phyloP scores from a whole-genome alignment of 768 basidiomycete species.

The Leccinellum albellum region DNA sequence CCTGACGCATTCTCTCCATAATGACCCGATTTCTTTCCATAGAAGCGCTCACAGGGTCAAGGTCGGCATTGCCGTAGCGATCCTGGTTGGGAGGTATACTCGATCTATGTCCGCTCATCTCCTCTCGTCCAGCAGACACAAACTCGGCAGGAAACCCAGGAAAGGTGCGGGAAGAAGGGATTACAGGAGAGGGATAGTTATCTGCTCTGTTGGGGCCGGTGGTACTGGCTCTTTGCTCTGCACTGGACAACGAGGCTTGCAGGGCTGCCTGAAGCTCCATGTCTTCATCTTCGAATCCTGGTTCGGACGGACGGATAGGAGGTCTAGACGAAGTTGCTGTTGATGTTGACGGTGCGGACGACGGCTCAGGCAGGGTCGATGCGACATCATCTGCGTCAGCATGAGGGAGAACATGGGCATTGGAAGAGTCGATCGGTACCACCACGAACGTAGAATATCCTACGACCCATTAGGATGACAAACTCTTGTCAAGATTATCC shows the following conservation, averaged over 20 bases:
- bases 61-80: constrained; percentile 25
- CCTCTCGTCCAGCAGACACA: constrained; percentile 13
- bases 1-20: constrained; percentile 58
- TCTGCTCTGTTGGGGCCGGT: constrained; percentile 10
- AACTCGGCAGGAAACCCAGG: constrained; percentile 19
- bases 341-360: constrained; percentile 24
- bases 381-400: constrained; percentile 72
- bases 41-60: constrained; percentile 63
- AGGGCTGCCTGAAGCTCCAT: constrained; percentile 83
- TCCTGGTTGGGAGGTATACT: constrained; percentile 31
- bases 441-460: constrained; percentile 83
- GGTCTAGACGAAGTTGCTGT: constrained; percentile 10
- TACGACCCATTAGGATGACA: constrained; percentile 29
- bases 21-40: constrained; percentile 59
- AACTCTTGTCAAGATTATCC: background rate
- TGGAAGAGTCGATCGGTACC: constrained; percentile 54
- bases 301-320: constrained; percentile 7
- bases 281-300: constrained; percentile 75
- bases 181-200: constrained; percentile 19
- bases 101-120: constrained; percentile 6
- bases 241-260: constrained; percentile 66
- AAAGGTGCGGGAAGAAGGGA: constrained; percentile 28
- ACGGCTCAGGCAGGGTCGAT: constrained; percentile 55
- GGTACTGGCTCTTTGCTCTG: background rate
- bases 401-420: constrained; percentile 51